phyloP scores from a whole-genome alignment of 2,329 filamentous ascomycete genomes.

The Chaetomiaceae sp. region DNA sequence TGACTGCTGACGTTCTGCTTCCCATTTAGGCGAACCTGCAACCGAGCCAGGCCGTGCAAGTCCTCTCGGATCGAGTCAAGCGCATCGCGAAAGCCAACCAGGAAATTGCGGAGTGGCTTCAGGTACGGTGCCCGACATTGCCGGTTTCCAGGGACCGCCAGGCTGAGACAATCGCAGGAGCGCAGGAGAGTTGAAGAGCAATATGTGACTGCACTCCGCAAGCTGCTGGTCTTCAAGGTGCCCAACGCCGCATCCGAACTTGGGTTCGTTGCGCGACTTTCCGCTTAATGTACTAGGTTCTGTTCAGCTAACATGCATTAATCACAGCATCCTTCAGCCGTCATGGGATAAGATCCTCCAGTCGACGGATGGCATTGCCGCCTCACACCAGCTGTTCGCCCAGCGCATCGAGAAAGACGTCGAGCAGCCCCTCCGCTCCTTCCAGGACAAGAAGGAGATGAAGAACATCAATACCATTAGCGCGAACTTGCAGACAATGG shows the following conservation, averaged over 20 bases:
- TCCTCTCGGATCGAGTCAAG: conserved; percentile 82
- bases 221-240: conserved; percentile 69
- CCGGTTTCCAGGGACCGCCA: neutral
- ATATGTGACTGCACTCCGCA: conserved; percentile 78
- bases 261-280: conserved; percentile 58
- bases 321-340: conserved; percentile 72
- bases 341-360: conserved; percentile 87
- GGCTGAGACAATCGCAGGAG: conserved; percentile 57
- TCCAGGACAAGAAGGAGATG: conserved; percentile 70
- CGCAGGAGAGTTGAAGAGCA: conserved; percentile 86
- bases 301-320: neutral
- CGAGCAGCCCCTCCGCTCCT: conserved; percentile 75
- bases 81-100: conserved; percentile 80
- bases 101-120: conserved; percentile 94
- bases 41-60: conserved; percentile 73
- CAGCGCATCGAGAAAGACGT: conserved; percentile 83
- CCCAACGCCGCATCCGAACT: conserved; percentile 75
- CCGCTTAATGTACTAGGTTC: neutral
- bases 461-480: conserved; percentile 76
- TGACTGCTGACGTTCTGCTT: conserved; percentile 18
- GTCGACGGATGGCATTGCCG: conserved; percentile 74
- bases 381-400: conserved; percentile 77
- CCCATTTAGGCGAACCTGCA: conserved; percentile 67
- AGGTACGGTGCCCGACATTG: conserved; percentile 54
- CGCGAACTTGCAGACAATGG: conserved; percentile 72